Percentiles rank a stretch among this genome's conserved stretches.
Evolutionary conservation across 2,329 filamentous ascomycete genomes (phyloP).

Genomic region (Penicillium sp.): DNA sequence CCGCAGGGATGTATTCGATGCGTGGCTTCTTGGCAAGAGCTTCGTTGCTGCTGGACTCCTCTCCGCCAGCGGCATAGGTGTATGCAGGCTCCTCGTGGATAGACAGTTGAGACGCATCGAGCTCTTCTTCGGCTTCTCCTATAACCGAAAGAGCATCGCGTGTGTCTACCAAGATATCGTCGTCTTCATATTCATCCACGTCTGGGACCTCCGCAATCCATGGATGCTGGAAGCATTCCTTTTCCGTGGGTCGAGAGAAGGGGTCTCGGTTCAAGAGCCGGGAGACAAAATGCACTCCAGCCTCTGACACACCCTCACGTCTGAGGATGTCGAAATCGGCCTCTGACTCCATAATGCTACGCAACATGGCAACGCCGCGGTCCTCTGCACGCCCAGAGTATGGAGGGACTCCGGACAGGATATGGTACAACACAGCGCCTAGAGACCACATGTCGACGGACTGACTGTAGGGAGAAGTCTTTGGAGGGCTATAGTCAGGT

Average conservation of each 20-base stretch:
- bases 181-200: conserved; percentile 65
- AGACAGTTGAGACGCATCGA: conserved; percentile 65
- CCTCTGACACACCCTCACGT: conserved; percentile 60
- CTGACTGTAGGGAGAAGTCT: conserved; percentile 74
- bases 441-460: conserved; percentile 97
- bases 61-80: conserved; percentile 34
- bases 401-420: conserved; percentile 76
- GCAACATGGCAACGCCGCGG: conserved; percentile 74
- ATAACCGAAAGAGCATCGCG: conserved; percentile 38
- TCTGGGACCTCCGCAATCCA: conserved; percentile 68
- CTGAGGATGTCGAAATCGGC: conserved; percentile 68
- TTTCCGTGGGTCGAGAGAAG: conserved; percentile 71
- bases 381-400: conserved; percentile 77
- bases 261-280: conserved; percentile 84
- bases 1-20: conserved; percentile 32
- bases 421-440: conserved; percentile 86
- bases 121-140: conserved; percentile 44
- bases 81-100: conserved; percentile 52
- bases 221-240: conserved; percentile 67
- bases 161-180: conserved; percentile 58
- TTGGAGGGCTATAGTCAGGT: conserved; percentile 41
- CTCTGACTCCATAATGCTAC: conserved; percentile 77
- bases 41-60: conserved; percentile 36
- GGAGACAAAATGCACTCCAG: conserved; percentile 72
- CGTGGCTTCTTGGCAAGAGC: conserved; percentile 41